Base-by-base conservation (phyloP, 768 basidiomycete species). In the Russula earlei region DNA sequence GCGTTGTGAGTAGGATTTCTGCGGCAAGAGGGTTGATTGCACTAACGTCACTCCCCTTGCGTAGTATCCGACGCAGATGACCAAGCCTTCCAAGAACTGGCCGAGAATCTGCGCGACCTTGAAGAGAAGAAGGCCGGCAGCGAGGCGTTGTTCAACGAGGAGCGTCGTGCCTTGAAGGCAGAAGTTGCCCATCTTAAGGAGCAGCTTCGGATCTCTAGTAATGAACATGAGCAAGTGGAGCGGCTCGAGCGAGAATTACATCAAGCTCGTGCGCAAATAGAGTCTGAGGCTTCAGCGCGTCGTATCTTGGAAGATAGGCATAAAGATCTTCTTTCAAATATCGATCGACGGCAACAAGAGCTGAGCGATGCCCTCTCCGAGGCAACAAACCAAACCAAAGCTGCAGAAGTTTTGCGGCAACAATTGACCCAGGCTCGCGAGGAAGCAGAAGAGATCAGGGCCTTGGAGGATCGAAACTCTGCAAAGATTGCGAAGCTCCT, bases 61-160 rank as follows among this genome's bases (percentile, higher is more conserved):
- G 45, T 61, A 90, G 87, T 82, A 20, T 77, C 80, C 4, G 85
- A 87, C 66, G 81, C 79, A n/a, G 85, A 87, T 53, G 85, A 87
- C 53, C 78, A 82, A 58, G 82, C 81, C 20, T 84, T 85, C 64
- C 80, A 83, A 53, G 87, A 89, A 59, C 72, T 87, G 5, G 71
- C 80, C 5, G 77, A 84, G 52, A 82, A 85, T 60, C 76, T 91
- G 12, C 80, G 75, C 1, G 72, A 72, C 6, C 67, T 78, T 1
- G 79, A 83, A 62, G 80, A 83, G 53, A 73, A 75, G 14, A 80
- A 78, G 54, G 61, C 66, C 1, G 77, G 75, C 27, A 77, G 81
- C 56, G 87, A 87, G 61, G 68, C 74, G 4, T 62, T 67, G 10
- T 75, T 82, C 59, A 75, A 82, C 27, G 81, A 83, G 53, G 80